Base-by-base conservation (phyloP, 176 grass and related monocot species). In the Alopecurus myosuroides region DNA sequence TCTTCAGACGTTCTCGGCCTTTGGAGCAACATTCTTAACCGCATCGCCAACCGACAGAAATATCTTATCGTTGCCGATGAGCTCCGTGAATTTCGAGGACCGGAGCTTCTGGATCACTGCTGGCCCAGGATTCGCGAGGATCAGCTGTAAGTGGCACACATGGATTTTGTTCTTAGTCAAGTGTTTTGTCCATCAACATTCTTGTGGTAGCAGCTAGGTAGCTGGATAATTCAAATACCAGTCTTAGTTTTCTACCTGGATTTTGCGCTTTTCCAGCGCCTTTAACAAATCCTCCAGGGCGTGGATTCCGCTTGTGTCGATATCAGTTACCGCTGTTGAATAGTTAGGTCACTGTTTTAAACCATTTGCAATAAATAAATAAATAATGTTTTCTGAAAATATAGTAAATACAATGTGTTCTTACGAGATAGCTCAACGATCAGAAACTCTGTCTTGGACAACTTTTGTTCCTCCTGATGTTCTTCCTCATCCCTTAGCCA, bases 361-460 rank as follows among this genome's bases (percentile, higher is more conserved):
- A 15, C 45, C 25, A 66, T 1, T 77, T 41, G 42, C 2, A 31
- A 25, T 12, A 40, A 39, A 42, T 41, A 9, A 20, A 10, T 77
- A 30, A 81, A 20, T 4, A 41, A 25, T 42, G 33, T 15, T 19
- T 84, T 30, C 77, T 19, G 48, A 44, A 73, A 26, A 57, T 42
- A 39, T 44, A 71, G 52, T 86, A 17, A 87, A 30, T 57, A 5
- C 13, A 1, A 8, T 57, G 23, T 36, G 42, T 79, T 28, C 86
- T 93, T 93, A 98, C 92, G 95, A 64, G 95, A 97, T 77, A 97
- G 68, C 6, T 97, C 95, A 31, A 94, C 57, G 52, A 98, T 91
- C 58, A 98, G 81, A 74, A 86, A 60, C 39, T 88, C 76, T 34
- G 86, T 90, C 81, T 73, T 75, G 11, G 85, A 65, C 63, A 91